Conservation (phyloP, 2,329 filamentous ascomycete genomes). For the Aspergillus brunneoviolaceus region DNA sequence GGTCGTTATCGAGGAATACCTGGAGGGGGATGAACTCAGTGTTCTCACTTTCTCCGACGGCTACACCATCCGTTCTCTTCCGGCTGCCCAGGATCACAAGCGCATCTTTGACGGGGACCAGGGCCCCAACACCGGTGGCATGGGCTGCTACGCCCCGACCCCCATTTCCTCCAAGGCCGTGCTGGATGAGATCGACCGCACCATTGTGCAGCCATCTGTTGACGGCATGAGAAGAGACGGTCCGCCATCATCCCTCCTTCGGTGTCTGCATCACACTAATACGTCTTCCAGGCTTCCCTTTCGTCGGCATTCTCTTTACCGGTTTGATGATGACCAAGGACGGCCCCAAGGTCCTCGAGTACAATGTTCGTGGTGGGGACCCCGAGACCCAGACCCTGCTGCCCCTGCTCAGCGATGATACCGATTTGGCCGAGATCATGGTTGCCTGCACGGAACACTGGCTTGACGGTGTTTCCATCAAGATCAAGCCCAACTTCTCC, state of each 20-base stretch:
- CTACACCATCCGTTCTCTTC: slow-evolving; percentile 76
- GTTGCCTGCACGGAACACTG: slow-evolving; percentile 76
- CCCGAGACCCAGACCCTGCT: slow-evolving; percentile 88
- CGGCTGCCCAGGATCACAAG: slow-evolving; percentile 96
- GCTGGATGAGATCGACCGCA: slow-evolving; percentile 73
- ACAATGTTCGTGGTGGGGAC: slow-evolving; percentile 91
- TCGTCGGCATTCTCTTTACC: slow-evolving; percentile 47
- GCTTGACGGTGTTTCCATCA: slow-evolving; percentile 68
- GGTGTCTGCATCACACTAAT: slow-evolving; percentile 62
- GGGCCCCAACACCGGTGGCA: slow-evolving; percentile 93
- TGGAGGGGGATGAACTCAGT: slow-evolving; percentile 88
- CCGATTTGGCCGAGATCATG: slow-evolving; percentile 86
- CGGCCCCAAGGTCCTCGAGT: slow-evolving; percentile 83
- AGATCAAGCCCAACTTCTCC: slow-evolving; percentile 69
- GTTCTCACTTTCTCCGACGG: slow-evolving; percentile 92
- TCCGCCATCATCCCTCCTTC: slow-evolving; percentile 63
- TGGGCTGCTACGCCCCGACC: slow-evolving; percentile 96
- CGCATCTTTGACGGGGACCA: slow-evolving; percentile 85
- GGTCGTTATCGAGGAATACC: slow-evolving; percentile 92
- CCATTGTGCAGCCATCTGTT: slow-evolving; percentile 85
- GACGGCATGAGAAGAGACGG: slow-evolving; percentile 82
- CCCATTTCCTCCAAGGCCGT: slow-evolving; percentile 72
- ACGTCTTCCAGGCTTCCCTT: slow-evolving; percentile 36
- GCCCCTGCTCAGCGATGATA: slow-evolving; percentile 71
- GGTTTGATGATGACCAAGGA: slow-evolving; percentile 87